Percentiles rank a stretch among this genome's conserved stretches.
Evolutionary conservation across 2,329 filamentous ascomycete species (phyloP).

Genomic region (Pseudogymnoascus sp.): DNA sequence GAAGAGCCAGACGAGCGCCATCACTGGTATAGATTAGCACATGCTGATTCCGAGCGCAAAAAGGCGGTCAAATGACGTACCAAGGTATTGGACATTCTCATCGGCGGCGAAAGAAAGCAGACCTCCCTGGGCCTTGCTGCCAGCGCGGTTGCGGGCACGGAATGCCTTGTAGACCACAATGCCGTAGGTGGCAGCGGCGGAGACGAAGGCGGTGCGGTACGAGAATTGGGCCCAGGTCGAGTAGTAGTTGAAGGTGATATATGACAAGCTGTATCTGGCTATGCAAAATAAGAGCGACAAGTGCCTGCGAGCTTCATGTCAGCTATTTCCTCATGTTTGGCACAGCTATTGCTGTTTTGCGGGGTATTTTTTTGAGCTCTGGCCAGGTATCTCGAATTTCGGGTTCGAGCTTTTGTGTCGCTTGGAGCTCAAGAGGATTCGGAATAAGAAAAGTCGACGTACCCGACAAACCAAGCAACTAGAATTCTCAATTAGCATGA

Average conservation of each 20-base stretch:
- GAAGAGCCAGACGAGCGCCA: slow-evolving; percentile 94
- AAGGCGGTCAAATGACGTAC: slow-evolving; percentile 46
- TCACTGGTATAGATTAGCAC: slow-evolving; percentile 45
- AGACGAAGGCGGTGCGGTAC: slow-evolving; percentile 84
- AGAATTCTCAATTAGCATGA: slow-evolving; percentile 24
- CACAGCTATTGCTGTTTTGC: slow-evolving; percentile 11
- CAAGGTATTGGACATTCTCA: slow-evolving; percentile 95
- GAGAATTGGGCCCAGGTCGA: slow-evolving; percentile 68
- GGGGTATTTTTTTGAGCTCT: slow-evolving; percentile 1
- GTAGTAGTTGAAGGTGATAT: slow-evolving; percentile 81
- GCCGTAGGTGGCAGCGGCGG: slow-evolving; percentile 86
- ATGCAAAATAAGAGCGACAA: slow-evolving; percentile 77
- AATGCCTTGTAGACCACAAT: slow-evolving; percentile 99
- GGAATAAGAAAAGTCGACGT: slow-evolving; percentile 35
- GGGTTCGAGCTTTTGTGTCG: neutral
- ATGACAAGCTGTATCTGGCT: slow-evolving; percentile 75
- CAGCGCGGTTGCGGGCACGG: slow-evolving; percentile 71
- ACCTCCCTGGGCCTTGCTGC: slow-evolving; percentile 50
- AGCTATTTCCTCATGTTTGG: slow-evolving; percentile 20
- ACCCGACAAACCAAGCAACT: slow-evolving; percentile 79
- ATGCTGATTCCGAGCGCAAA: neutral
- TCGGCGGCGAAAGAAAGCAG: slow-evolving; percentile 64
- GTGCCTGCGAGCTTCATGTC: slow-evolving; percentile 50
- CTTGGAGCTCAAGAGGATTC: neutral
- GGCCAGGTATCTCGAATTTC: slow-evolving; percentile 1